Evolutionary conservation across 495 filamentous ascomycete genomes (phyloP), one percentile per base, ranked within the genome.

Genomic region (Entonaema liquescens): DNA sequence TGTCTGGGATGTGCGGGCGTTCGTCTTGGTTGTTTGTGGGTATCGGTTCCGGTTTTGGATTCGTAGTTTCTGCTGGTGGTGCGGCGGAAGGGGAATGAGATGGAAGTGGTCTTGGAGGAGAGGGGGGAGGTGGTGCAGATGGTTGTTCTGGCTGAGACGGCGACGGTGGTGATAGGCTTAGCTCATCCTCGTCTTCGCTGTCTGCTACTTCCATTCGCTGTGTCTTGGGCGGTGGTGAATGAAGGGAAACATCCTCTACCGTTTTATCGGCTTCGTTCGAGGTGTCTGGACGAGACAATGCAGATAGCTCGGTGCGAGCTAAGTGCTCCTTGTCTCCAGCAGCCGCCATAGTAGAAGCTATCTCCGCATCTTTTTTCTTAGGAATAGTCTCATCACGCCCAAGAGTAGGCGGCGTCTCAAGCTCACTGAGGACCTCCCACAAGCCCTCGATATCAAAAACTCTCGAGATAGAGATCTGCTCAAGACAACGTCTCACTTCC

Each of bases 361-460:
- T 40, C 17, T 11, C 50, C 8, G n/a, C 57, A 28, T 38, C 38
- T 17, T 44, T 59, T 21, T 38, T n/a, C 11, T 31, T 23, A 31
- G 6, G 8, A 28, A 7, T 11, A 21, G 15, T 9, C 29, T 40
- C 6, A 25, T 31, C 29, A 21, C 1, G 1, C 8, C 40, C 9
- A n/a, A 40, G 47, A 56, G 55, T 21, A 17, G 33, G 50, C 5
- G 65, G 52, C 6, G 57, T 59, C 42, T 76, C 77, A 3, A 88
- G 35, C 73, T 88, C 86, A 1, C 44, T 69, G 5, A 89, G 55
- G 8, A 85, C 84, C 72, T 91, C 88, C 78, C 75, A 81, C 26
- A 90, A 60, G 3, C 88, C 88, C 59, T 86, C 81, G 19, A 88
- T 70, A 67, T 91, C 88, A 73, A 90, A 89, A 5, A 90, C 83